Evolutionary conservation across 352 stramenopile genomes (phyloP).

Genomic region (Globisporangium abappressorium): DNA sequence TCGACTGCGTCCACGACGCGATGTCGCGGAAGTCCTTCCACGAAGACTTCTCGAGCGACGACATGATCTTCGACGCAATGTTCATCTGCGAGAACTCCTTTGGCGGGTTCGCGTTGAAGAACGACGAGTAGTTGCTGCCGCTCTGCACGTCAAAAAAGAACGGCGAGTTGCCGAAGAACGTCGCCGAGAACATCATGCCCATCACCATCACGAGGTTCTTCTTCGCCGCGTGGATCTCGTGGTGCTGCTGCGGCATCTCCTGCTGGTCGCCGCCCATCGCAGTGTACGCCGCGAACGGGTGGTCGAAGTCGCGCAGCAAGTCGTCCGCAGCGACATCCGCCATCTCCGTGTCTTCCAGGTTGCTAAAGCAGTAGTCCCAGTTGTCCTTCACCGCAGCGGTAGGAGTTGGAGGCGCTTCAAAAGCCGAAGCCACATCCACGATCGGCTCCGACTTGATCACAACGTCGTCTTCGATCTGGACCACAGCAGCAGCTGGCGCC

Average conservation of each 20-base stretch:
- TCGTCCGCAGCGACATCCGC: slow-evolving; percentile 58
- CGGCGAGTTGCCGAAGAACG: slow-evolving; percentile 76
- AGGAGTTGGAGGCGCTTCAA: slow-evolving; percentile 26
- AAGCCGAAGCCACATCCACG: slow-evolving; percentile 14
- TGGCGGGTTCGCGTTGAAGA: slow-evolving; percentile 70
- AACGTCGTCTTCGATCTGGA: slow-evolving; percentile 23
- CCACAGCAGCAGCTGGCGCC: slow-evolving; percentile 3
- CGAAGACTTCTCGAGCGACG: slow-evolving; percentile 85
- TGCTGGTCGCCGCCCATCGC: slow-evolving; percentile 18
- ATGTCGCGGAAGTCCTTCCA: slow-evolving; percentile 87
- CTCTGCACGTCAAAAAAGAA: slow-evolving; percentile 72
- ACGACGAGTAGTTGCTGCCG: slow-evolving; percentile 77
- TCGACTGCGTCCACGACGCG: slow-evolving; percentile 52
- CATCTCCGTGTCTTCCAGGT: slow-evolving; percentile 56
- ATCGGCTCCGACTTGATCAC: slow-evolving; percentile 66
- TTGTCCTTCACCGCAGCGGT: slow-evolving; percentile 24
- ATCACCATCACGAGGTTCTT: slow-evolving; percentile 90
- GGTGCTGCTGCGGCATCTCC: slow-evolving; percentile 37
- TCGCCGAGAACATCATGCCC: slow-evolving; percentile 86
- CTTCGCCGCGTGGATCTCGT: slow-evolving; percentile 82
- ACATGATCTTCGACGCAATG: slow-evolving; percentile 81
- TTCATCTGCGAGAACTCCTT: slow-evolving; percentile 85
- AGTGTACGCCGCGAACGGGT: slow-evolving; percentile 44
- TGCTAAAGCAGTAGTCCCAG: slow-evolving; percentile 58
- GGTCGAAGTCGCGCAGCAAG: slow-evolving; percentile 71